phyloP scores from a whole-genome alignment of 176 grass and related monocot species.

The Oryza brachyantha region DNA sequence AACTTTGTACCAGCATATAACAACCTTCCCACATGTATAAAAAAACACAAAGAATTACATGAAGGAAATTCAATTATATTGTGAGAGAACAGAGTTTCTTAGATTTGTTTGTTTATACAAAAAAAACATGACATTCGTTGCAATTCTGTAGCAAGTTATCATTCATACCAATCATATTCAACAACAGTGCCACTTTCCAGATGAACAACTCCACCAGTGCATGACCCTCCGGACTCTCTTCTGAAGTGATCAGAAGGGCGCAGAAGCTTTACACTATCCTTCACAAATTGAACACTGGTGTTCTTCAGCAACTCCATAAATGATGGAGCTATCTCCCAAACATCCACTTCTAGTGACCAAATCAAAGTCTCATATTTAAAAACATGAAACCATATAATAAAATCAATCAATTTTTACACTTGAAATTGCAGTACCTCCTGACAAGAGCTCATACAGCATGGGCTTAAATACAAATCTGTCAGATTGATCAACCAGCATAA shows the following conservation, averaged over 20 bases:
- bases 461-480: constrained; percentile 98
- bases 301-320: constrained; percentile 81
- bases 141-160: constrained; percentile 22
- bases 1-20: neutral
- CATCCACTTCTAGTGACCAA: constrained; percentile 83
- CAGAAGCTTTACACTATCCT: constrained; percentile 79
- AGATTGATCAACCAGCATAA: constrained; percentile 90
- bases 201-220: constrained; percentile 71
- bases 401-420: constrained; percentile 10
- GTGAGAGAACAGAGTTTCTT: neutral
- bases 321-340: constrained; percentile 88
- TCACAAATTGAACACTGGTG: constrained; percentile 81
- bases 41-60: neutral
- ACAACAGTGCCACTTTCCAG: constrained; percentile 84
- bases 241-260: constrained; percentile 71
- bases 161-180: constrained; percentile 93
- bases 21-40: neutral
- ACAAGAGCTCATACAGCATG: constrained; percentile 87
- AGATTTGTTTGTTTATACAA: neutral
- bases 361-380: constrained; percentile 17
- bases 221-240: constrained; percentile 45
- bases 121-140: neutral
- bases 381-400: constrained; percentile 31
- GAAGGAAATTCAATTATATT: neutral
- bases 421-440: constrained; percentile 59